Evolutionary conservation across 2,329 filamentous ascomycete species (phyloP), one percentile per base, ranked within the genome.

Genomic region (Penicillium sp.): DNA sequence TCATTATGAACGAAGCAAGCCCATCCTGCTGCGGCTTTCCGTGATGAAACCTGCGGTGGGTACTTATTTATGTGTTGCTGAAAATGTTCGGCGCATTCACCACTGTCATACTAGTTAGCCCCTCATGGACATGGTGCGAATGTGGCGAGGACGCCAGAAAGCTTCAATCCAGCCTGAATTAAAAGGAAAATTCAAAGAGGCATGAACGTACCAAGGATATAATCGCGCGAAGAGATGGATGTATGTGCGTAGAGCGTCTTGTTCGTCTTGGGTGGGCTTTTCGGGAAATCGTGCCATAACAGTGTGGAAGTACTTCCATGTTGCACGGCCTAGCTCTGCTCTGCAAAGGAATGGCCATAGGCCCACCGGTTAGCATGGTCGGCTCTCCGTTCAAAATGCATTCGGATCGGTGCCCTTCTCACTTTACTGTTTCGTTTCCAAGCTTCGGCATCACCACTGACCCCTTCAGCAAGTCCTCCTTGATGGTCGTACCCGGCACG

Each of bases 261-360:
- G 82, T 68, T 88, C 84, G 54, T 88, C 85, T 22, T 77, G 71
- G 0, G 82, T 84, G 2, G 86, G 86, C 57, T 82, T 80, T 65
- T 87, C 85, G 13, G 86, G 86, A 68, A 86, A 88, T 62, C 84
- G 80, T 52, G 84, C 84, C 77, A 88, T 86, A 57, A 85, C 85
- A 19, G 86, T 88, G 70, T 88, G 86, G 62, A 88, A 80, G 61
- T 86, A 79, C 67, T 86, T 86, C 86, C 86, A 88, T 35, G 85
- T 82, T 55, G 86, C 83, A 59, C 85, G 81, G 59, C 86, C 86
- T 27, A 88, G 77, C 72, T 88, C 86, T 58, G 83, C 85, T 73
- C 81, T 84, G 56, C 48, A 41, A 48, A 11, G 22, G 39, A 56
- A 52, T 19, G 26, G n/a, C 35, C 24, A 62, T 49, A 63, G 57